These are phyloP conservation scores for Cystoderma amianthinum DNA, from an alignment of 768 basidiomycete genomes.

Conservation along the genomic window DNA sequence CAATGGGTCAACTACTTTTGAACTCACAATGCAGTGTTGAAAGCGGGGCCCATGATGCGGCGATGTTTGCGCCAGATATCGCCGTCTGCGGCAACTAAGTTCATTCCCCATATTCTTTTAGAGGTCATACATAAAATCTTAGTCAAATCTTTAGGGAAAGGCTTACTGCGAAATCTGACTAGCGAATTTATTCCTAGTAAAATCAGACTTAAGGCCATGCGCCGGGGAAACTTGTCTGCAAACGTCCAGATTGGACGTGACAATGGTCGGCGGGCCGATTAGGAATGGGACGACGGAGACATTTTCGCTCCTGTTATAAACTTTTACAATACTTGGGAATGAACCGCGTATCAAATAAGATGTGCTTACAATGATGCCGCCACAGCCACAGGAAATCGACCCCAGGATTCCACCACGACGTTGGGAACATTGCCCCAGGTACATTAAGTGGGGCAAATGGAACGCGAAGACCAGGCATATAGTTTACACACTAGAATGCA, in stretches of 20 bases:
- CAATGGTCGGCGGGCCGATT: not conserved
- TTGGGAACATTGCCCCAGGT: not conserved
- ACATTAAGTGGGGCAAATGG: slow-evolving; percentile 9
- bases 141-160: not conserved
- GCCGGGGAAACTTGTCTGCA: not conserved
- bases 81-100: slow-evolving; percentile 27
- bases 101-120: slow-evolving; percentile 25
- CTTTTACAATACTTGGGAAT: not conserved
- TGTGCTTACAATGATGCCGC: not conserved
- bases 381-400: not conserved
- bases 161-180: not conserved
- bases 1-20: not conserved
- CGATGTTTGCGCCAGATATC: slow-evolving; percentile 32
- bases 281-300: not conserved
- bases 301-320: not conserved
- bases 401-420: slow-evolving; percentile 4
- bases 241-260: slow-evolving; percentile 2
- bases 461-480: slow-evolving; percentile 30
- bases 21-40: slow-evolving; percentile 23
- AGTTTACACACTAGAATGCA: slow-evolving; percentile 21
- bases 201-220: not conserved
- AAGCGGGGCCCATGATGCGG: slow-evolving; percentile 28
- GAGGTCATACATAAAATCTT: not conserved
- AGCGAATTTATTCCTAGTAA: not conserved
- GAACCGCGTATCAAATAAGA: not conserved